Evolutionary conservation across 225 moss, liverwort and hornwort species (phyloP).

Genomic region (Sphagnum contortum): DNA sequence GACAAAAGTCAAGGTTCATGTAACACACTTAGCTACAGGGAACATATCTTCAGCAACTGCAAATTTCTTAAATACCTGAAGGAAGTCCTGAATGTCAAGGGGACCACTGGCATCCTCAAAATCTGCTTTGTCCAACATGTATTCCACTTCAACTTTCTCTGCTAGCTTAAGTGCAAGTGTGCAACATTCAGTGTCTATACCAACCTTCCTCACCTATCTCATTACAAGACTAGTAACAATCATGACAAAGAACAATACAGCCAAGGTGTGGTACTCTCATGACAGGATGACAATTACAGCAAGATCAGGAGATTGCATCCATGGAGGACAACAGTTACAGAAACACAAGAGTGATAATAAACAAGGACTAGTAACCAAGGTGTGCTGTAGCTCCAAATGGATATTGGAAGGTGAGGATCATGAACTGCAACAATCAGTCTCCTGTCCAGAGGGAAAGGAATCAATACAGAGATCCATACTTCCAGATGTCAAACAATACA

Average conservation of each 20-base stretch:
- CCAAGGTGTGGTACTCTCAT: background rate
- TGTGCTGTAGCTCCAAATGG: too few relatives aligned
- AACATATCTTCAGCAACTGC: constrained; percentile 71
- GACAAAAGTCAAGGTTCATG: background rate
- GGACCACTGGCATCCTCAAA: constrained; percentile 79
- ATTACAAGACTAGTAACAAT: background rate
- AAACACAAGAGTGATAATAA: too few relatives aligned
- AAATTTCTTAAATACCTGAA: constrained; percentile 84
- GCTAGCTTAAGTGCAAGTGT: constrained; percentile 28
- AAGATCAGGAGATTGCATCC: too few relatives aligned
- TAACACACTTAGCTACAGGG: constrained; percentile 40
- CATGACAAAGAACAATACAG: background rate
- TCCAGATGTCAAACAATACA: too few relatives aligned
- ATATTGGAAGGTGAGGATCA: too few relatives aligned
- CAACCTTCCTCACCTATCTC: background rate
- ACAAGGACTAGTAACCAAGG: too few relatives aligned
- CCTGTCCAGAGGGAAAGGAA: too few relatives aligned
- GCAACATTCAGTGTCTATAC: background rate
- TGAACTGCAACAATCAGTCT: too few relatives aligned
- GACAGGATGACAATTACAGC: background rate
- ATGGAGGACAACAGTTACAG: background rate
- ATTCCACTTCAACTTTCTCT: constrained; percentile 87
- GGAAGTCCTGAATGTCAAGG: constrained; percentile 66
- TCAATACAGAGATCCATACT: too few relatives aligned
- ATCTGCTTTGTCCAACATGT: constrained; percentile 80